phyloP scores from a whole-genome alignment of 2,329 filamentous ascomycete genomes.

The Sclerotinia borealis region DNA sequence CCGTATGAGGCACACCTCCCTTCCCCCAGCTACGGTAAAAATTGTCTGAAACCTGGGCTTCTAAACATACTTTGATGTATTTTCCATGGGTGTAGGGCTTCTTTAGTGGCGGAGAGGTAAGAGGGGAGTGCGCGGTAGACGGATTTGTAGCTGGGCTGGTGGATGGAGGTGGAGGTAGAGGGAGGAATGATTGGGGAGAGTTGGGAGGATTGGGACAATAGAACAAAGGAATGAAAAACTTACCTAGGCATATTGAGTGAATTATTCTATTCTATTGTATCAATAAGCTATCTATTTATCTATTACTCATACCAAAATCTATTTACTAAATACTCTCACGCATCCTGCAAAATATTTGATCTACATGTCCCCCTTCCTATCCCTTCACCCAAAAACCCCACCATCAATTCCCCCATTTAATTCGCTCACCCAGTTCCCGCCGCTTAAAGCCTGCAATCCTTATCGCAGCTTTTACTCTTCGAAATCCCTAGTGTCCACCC shows the following conservation, averaged over 20 bases:
- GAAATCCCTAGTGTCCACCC: neutral
- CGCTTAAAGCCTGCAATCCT: neutral
- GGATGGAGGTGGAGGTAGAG: neutral
- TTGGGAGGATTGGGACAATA: neutral
- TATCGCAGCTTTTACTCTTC: neutral
- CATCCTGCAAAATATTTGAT: too few relatives aligned
- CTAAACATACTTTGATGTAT: constrained; percentile 50
- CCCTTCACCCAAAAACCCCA: neutral
- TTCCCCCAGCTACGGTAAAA: constrained; percentile 54
- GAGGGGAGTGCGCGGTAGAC: constrained; percentile 45
- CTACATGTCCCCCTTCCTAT: too few relatives aligned
- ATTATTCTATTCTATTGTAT: too few relatives aligned
- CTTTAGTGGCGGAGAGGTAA: constrained; percentile 43
- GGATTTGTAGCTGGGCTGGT: constrained; percentile 34
- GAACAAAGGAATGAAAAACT: neutral
- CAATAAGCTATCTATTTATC: too few relatives aligned
- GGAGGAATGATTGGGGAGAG: too few relatives aligned
- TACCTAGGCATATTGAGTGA: neutral
- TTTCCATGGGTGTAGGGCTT: constrained; percentile 43
- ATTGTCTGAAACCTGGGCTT: constrained; percentile 55
- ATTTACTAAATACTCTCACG: too few relatives aligned
- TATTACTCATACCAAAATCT: too few relatives aligned
- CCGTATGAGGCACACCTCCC: constrained; percentile 53
- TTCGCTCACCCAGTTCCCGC: neutral
- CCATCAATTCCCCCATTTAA: neutral